These are phyloP conservation scores for Calonectria multiphialidica DNA, from an alignment of 2,329 filamentous ascomycete genomes.

Conservation along the genomic window DNA sequence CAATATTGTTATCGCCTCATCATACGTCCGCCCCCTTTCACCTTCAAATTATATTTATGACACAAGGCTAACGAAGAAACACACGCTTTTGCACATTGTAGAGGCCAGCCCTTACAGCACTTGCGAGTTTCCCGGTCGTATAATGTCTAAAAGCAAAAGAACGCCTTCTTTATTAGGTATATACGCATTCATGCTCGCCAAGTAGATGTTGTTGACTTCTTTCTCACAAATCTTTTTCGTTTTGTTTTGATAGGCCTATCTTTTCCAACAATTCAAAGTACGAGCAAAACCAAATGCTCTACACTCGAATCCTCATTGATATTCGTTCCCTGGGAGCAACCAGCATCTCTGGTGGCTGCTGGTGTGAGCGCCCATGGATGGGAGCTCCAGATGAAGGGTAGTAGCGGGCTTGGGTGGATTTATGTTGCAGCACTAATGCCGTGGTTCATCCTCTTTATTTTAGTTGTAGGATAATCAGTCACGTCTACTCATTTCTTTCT, in stretches of 20 bases:
- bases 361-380: neutral
- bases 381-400: neutral
- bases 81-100: too few species aligned
- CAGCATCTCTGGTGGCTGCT: neutral
- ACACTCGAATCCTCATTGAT: neutral
- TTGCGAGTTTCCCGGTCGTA: neutral
- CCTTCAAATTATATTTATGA: neutral
- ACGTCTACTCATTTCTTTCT: neutral
- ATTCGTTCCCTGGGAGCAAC: neutral
- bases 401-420: neutral
- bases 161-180: neutral
- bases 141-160: neutral
- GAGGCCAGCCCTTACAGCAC: too few species aligned
- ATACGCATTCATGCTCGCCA: neutral
- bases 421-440: neutral
- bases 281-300: neutral
- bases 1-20: too few species aligned
- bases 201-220: neutral
- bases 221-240: neutral
- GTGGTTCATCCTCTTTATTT: neutral
- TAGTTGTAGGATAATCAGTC: neutral
- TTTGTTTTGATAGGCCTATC: neutral
- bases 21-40: neutral
- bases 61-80: too few species aligned
- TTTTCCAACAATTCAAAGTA: neutral